Percentiles rank a stretch among this genome's conserved stretches.
These are phyloP conservation scores for Cyclocybe cylindracea DNA, from an alignment of 768 basidiomycete genomes.

Conservation along the genomic window DNA sequence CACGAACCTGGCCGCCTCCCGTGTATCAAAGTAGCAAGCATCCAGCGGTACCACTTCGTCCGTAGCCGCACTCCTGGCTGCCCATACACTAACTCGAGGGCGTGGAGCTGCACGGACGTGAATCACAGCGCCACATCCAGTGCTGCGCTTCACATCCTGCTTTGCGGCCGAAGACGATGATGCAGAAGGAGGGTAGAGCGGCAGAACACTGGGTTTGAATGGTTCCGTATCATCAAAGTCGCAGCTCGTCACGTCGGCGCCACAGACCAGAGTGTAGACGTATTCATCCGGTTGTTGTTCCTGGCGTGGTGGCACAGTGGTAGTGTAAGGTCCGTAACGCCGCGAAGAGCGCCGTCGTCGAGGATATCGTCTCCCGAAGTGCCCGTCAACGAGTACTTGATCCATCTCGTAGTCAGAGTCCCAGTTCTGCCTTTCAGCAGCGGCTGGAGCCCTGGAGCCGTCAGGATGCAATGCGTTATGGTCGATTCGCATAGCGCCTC, in stretches of 20 bases:
- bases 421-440: slow-evolving; percentile 20
- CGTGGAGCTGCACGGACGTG: slow-evolving; percentile 57
- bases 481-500: slow-evolving; percentile 72
- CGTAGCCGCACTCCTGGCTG: slow-evolving; percentile 53
- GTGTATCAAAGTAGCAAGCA: slow-evolving; percentile 56
- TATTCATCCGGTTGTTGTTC: slow-evolving; percentile 18
- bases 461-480: slow-evolving; percentile 17
- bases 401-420: slow-evolving; percentile 21
- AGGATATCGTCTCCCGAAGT: slow-evolving; percentile 3
- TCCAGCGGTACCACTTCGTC: slow-evolving; percentile 59
- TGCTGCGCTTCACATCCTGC: slow-evolving; percentile 21
- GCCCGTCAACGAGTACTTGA: neutral
- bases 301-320: slow-evolving; percentile 5
- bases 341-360: slow-evolving; percentile 9
- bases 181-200: slow-evolving; percentile 30
- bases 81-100: slow-evolving; percentile 55
- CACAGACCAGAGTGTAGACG: slow-evolving; percentile 30
- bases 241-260: slow-evolving; percentile 16
- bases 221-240: slow-evolving; percentile 15
- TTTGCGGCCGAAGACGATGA: slow-evolving; percentile 19
- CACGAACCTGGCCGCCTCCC: slow-evolving; percentile 48
- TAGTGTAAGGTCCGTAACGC: slow-evolving; percentile 18
- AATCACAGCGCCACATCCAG: slow-evolving; percentile 64
- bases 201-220: slow-evolving; percentile 40
- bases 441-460: slow-evolving; percentile 7